A percentile compares a stretch with the other conserved stretches of the same genome.
phyloP scores from a whole-genome alignment of 805 yeast species.

The Nakazawaea anatomiae region DNA sequence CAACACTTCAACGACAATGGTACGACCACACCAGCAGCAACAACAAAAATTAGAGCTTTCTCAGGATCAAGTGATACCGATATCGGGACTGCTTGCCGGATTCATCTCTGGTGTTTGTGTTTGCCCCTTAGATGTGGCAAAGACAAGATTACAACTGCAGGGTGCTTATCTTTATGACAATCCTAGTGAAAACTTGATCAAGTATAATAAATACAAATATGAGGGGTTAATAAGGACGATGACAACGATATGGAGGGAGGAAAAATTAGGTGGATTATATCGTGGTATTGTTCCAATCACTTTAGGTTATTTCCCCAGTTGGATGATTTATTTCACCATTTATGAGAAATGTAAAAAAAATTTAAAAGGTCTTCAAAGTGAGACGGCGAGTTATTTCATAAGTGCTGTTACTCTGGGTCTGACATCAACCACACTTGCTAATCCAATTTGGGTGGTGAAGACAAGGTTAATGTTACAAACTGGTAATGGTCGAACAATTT shows the following conservation, averaged over 20 bases:
- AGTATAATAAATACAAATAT: constrained; percentile 29
- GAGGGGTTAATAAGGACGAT: constrained; percentile 61
- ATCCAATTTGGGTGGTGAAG: constrained; percentile 97
- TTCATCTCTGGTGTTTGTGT: constrained; percentile 83
- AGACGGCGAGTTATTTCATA: constrained; percentile 30
- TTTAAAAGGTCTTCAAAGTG: constrained; percentile 18
- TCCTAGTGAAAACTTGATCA: constrained; percentile 7
- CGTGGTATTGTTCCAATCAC: constrained; percentile 90
- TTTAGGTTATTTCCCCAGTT: constrained; percentile 91
- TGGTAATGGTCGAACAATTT: constrained; percentile 34
- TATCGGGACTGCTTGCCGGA: constrained; percentile 93
- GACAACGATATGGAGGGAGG: constrained; percentile 61
- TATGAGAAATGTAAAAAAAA: constrained; percentile 68
- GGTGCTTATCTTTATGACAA: constrained; percentile 39
- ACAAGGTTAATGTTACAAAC: constrained; percentile 90
- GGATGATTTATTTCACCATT: constrained; percentile 93
- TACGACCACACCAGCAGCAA: neutral
- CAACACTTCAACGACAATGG: neutral
- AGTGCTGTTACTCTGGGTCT: constrained; percentile 87
- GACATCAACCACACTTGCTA: constrained; percentile 75
- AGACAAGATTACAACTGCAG: constrained; percentile 91
- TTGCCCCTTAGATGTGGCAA: constrained; percentile 94
- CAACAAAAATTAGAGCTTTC: neutral
- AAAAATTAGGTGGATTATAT: constrained; percentile 79
- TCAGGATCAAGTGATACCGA: constrained; percentile 51